These are phyloP conservation scores for Colletotrichum spinosum DNA, from an alignment of 2,329 filamentous ascomycete species.

Conservation along the genomic window DNA sequence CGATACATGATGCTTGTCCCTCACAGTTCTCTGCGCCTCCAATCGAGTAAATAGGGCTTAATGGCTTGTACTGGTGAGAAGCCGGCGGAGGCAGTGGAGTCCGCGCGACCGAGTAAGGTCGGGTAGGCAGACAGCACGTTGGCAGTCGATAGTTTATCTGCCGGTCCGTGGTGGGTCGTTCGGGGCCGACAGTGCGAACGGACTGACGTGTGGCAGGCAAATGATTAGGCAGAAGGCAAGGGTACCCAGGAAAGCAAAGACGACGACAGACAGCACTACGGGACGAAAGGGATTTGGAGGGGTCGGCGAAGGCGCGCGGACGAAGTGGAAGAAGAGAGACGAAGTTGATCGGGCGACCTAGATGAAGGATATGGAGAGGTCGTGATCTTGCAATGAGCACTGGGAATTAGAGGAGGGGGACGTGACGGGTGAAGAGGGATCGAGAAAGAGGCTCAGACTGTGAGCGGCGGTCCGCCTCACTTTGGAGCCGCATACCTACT, in stretches of 20 bases:
- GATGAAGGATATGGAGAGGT: constrained; percentile 9
- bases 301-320: background rate
- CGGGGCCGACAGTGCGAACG: constrained; percentile 15
- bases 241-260: constrained; percentile 14
- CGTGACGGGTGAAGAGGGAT: constrained; percentile 8
- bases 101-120: constrained; percentile 4
- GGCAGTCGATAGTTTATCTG: constrained; percentile 8
- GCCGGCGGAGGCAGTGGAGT: background rate
- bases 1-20: background rate
- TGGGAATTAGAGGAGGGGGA: background rate
- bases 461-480: background rate
- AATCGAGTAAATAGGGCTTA: background rate
- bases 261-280: constrained; percentile 9
- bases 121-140: background rate
- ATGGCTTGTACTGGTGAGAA: background rate
- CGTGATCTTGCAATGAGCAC: constrained; percentile 17
- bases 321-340: constrained; percentile 27
- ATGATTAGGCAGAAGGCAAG: background rate
- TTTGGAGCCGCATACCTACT: background rate
- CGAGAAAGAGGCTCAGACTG: background rate
- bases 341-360: constrained; percentile 20
- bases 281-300: background rate
- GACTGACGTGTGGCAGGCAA: background rate
- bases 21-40: too few species aligned
- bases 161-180: constrained; percentile 35